These are phyloP conservation scores for Castanopsis chinensis DNA, from an alignment of 306 rosid species.

Conservation along the genomic window DNA sequence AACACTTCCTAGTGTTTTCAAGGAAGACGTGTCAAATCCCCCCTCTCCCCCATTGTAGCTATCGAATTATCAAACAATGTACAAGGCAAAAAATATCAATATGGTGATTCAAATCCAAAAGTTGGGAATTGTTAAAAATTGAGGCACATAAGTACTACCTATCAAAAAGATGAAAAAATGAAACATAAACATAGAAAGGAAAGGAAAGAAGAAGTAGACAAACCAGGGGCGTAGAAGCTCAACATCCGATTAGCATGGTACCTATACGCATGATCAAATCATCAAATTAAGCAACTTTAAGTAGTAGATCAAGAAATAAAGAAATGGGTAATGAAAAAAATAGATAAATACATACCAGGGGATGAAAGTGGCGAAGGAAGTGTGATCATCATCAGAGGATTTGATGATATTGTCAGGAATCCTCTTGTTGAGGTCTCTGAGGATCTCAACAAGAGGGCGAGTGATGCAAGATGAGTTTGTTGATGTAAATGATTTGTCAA, in stretches of 20 bases:
- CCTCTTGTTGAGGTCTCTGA: conserved; percentile 83
- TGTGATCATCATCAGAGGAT: conserved; percentile 20
- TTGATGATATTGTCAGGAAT: conserved; percentile 81
- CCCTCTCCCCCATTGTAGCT: too few relatives aligned
- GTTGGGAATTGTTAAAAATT: neutral
- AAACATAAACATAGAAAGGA: neutral
- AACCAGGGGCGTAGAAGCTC: conserved; percentile 98
- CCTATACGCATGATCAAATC: conserved; percentile 38
- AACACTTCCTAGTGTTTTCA: too few relatives aligned
- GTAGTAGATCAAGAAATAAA: neutral
- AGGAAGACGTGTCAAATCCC: too few relatives aligned
- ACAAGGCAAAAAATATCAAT: neutral
- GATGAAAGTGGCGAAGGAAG: conserved; percentile 47
- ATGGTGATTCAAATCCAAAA: neutral
- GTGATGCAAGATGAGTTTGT: conserved; percentile 71
- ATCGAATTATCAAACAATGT: too few relatives aligned
- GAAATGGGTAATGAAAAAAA: neutral
- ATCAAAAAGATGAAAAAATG: too few relatives aligned
- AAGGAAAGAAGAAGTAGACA: conserved; percentile 13
- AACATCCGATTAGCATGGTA: conserved; percentile 96
- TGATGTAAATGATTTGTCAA: conserved; percentile 65
- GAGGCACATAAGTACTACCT: neutral
- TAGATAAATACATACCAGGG: conserved; percentile 54
- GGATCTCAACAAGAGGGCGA: conserved; percentile 87
- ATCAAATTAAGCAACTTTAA: neutral